Evolutionary conservation across 805 yeast genomes (phyloP).

Genomic region (Torulaspora gathmanii): DNA sequence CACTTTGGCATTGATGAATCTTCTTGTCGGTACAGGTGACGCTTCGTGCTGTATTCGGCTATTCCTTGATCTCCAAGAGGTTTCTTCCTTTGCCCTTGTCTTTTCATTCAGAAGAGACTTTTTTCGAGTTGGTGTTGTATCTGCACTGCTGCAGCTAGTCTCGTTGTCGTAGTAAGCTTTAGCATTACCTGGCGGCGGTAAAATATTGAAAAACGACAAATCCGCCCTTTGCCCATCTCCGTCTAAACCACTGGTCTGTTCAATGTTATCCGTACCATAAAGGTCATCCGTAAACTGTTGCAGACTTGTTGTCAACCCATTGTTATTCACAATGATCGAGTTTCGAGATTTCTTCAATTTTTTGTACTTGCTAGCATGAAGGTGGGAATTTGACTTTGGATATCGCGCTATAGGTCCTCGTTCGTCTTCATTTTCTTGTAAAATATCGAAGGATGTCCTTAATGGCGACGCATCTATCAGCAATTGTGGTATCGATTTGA

Average conservation of each 20-base stretch:
- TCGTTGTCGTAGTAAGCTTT: constrained; percentile 6
- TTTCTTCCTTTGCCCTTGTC: constrained; percentile 1
- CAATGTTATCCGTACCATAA: constrained; percentile 28
- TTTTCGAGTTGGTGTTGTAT: constrained; percentile 25
- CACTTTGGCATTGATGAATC: constrained; percentile 26
- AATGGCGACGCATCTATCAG: constrained; percentile 22
- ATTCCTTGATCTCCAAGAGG: constrained; percentile 7
- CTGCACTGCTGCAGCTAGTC: constrained; percentile 9
- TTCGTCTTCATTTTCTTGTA: constrained; percentile 2
- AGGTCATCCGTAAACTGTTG: constrained; percentile 37
- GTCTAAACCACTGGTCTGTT: constrained; percentile 1
- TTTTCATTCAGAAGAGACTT: constrained; percentile 19
- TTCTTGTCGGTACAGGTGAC: constrained; percentile 18
- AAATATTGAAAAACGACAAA: constrained; percentile 15
- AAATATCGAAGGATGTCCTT: constrained; percentile 7
- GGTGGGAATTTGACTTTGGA: constrained; percentile 12
- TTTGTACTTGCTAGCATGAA: constrained; percentile 19
- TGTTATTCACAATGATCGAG: constrained; percentile 28
- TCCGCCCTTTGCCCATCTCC: constrained; percentile 6
- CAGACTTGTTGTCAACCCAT: constrained; percentile 31
- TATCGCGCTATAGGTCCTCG: constrained; percentile 7
- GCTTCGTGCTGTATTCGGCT: constrained; percentile 15
- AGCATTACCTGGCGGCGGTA: constrained; percentile 13
- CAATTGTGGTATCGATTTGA: constrained; percentile 17
- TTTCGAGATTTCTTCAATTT: constrained; percentile 31